These are phyloP conservation scores for Peribolospora kevripleyi DNA, from an alignment of 768 basidiomycete genomes.

Conservation along the genomic window DNA sequence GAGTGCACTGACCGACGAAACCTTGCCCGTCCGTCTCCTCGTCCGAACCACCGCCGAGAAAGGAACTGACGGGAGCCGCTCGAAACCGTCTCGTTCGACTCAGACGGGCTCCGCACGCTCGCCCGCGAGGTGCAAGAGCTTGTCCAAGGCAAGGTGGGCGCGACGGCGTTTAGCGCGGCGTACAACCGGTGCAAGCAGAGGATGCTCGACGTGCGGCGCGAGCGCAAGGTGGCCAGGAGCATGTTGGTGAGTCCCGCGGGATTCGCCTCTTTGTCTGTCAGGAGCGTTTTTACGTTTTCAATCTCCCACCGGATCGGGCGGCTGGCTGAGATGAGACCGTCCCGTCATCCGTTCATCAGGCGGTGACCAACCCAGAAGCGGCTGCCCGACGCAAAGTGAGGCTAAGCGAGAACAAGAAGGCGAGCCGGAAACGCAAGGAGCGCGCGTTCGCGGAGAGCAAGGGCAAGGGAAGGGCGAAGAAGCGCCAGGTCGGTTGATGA, in stretches of 20 bases:
- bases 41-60: background rate
- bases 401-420: conserved; percentile 52
- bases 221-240: conserved; percentile 39
- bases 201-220: conserved; percentile 39
- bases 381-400: conserved; percentile 52
- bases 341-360: conserved; percentile 21
- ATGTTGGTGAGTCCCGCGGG: conserved; percentile 22
- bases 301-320: too few species aligned
- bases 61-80: background rate
- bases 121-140: conserved; percentile 67
- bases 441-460: too few species aligned
- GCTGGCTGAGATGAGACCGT: background rate
- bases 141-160: conserved; percentile 63
- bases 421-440: conserved; percentile 52
- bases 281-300: background rate
- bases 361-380: conserved; percentile 43
- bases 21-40: background rate
- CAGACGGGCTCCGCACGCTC: conserved; percentile 61
- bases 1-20: conserved; percentile 13
- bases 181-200: conserved; percentile 63
- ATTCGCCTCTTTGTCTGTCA: background rate
- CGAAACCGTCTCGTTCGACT: background rate
- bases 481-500: too few species aligned
- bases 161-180: conserved; percentile 49
- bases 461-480: too few species aligned